Evolutionary conservation across 2,329 filamentous ascomycete genomes (phyloP).

Genomic region (Colletotrichum sidae): DNA sequence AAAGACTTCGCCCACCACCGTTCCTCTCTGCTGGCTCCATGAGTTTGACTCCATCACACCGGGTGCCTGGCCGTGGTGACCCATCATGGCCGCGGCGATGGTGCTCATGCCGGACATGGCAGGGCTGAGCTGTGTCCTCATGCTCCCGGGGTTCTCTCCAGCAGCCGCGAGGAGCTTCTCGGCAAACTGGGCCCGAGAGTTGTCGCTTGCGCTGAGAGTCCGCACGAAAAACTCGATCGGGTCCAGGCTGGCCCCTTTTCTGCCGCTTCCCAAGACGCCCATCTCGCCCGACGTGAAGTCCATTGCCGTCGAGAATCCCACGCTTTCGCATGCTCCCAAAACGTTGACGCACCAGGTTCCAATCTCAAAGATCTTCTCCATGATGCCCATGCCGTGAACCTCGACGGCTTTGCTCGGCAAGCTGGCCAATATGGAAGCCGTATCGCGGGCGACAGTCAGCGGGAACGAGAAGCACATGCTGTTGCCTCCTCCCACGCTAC

Average conservation of each 20-base stretch:
- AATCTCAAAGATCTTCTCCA: constrained; percentile 63
- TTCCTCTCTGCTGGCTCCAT: constrained; percentile 25
- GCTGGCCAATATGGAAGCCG: constrained; percentile 57
- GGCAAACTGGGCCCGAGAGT: constrained; percentile 56
- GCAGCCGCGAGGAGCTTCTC: constrained; percentile 56
- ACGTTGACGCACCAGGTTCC: constrained; percentile 58
- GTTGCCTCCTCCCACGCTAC: constrained; percentile 20
- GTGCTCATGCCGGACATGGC: constrained; percentile 38
- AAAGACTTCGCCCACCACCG: constrained; percentile 32
- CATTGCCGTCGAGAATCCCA: constrained; percentile 43
- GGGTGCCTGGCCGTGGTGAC: constrained; percentile 1
- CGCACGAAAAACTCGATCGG: constrained; percentile 58
- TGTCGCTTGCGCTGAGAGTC: constrained; percentile 56
- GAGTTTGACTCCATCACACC: constrained; percentile 8
- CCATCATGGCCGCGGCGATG: constrained; percentile 25
- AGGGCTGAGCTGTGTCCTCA: constrained; percentile 49
- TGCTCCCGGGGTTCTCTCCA: constrained; percentile 51
- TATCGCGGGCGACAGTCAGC: constrained; percentile 70
- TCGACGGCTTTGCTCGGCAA: constrained; percentile 56
- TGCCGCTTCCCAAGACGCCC: constrained; percentile 46
- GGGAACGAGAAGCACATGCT: constrained; percentile 73
- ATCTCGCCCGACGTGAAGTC: constrained; percentile 47
- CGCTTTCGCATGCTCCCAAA: constrained; percentile 50
- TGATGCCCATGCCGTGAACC: constrained; percentile 62
- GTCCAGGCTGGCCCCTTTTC: constrained; percentile 50